Percentiles rank a stretch among this genome's conserved stretches.
phyloP scores from a whole-genome alignment of 768 basidiomycete species.

The Dentipellis fragilis region DNA sequence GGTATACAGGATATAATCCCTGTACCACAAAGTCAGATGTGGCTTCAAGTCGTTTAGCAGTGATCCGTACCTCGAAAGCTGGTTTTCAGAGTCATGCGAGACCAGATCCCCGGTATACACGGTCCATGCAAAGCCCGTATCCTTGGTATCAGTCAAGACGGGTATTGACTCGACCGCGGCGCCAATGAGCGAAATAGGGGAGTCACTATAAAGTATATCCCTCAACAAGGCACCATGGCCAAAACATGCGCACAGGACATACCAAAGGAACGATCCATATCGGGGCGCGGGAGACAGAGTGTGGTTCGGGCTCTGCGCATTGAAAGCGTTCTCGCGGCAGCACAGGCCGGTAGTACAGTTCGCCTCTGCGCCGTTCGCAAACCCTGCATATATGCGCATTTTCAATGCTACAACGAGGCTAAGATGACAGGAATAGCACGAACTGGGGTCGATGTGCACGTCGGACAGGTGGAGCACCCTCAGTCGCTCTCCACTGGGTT shows the following conservation, averaged over 20 bases:
- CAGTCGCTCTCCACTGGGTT: slow-evolving; percentile 51
- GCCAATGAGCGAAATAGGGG: slow-evolving; percentile 49
- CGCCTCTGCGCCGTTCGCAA: slow-evolving; percentile 58
- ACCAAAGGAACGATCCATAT: slow-evolving; percentile 59
- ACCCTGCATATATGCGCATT: slow-evolving; percentile 33
- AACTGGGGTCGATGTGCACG: slow-evolving; percentile 67
- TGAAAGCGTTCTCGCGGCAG: slow-evolving; percentile 48
- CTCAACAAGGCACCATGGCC: background rate
- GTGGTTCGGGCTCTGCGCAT: slow-evolving; percentile 37
- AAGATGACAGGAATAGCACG: slow-evolving; percentile 10
- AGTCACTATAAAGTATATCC: slow-evolving; percentile 30
- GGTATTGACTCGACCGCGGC: slow-evolving; percentile 62
- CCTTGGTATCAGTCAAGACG: slow-evolving; percentile 46
- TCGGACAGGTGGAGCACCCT: slow-evolving; percentile 75
- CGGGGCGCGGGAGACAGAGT: slow-evolving; percentile 54
- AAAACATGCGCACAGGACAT: background rate
- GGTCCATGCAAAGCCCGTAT: slow-evolving; percentile 52
- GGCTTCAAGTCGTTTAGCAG: background rate
- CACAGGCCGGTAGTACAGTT: slow-evolving; percentile 62
- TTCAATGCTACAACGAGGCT: background rate
- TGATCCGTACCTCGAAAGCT: slow-evolving; percentile 44
- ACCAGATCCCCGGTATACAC: slow-evolving; percentile 70
- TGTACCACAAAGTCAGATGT: slow-evolving; percentile 15
- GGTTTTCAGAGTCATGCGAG: slow-evolving; percentile 58
- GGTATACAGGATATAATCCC: slow-evolving; percentile 49